A percentile compares a stretch with the other conserved stretches of the same genome.
Conservation (phyloP, 2,329 filamentous ascomycete genomes). For the Xylaria polymorpha region DNA sequence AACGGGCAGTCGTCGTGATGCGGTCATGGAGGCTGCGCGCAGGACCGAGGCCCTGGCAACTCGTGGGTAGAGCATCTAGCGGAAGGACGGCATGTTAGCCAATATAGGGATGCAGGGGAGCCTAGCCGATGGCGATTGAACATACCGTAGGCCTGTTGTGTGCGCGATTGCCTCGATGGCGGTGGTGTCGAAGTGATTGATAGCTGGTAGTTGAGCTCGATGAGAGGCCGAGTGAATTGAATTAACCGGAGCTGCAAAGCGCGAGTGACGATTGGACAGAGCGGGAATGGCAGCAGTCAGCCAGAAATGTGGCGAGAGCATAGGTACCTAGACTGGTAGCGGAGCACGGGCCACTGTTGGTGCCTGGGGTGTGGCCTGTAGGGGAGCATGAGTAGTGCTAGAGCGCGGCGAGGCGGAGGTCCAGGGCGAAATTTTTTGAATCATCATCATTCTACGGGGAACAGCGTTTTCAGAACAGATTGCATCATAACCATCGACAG, state of each 20-base stretch:
- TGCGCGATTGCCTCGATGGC: constrained; percentile 48
- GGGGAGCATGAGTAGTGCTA: not conserved
- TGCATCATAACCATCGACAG: constrained; percentile 59
- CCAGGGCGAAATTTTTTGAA: constrained; percentile 51
- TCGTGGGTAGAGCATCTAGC: constrained; percentile 71
- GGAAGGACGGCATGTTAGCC: constrained; percentile 15
- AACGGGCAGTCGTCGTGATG: constrained; percentile 62
- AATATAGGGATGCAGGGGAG: not conserved
- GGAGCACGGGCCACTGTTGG: not conserved
- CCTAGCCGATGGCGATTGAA: constrained; percentile 33
- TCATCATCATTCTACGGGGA: constrained; percentile 61
- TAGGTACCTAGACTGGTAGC: constrained; percentile 27
- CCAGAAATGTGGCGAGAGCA: constrained; percentile 34
- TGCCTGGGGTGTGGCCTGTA: not conserved
- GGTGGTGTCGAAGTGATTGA: constrained; percentile 38
- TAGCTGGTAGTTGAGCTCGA: constrained; percentile 37
- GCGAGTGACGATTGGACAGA: constrained; percentile 29
- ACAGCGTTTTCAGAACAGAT: constrained; percentile 56
- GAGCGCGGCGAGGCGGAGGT: constrained; percentile 39
- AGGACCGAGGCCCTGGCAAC: constrained; percentile 64
- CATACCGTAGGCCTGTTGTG: constrained; percentile 52
- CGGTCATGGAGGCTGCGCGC: constrained; percentile 57
- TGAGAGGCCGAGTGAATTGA: constrained; percentile 30
- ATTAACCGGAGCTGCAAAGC: constrained; percentile 22
- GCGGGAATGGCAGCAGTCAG: constrained; percentile 9